Conservation (phyloP, 2,329 filamentous ascomycete genomes). For the Pezizomycotina sp. region DNA sequence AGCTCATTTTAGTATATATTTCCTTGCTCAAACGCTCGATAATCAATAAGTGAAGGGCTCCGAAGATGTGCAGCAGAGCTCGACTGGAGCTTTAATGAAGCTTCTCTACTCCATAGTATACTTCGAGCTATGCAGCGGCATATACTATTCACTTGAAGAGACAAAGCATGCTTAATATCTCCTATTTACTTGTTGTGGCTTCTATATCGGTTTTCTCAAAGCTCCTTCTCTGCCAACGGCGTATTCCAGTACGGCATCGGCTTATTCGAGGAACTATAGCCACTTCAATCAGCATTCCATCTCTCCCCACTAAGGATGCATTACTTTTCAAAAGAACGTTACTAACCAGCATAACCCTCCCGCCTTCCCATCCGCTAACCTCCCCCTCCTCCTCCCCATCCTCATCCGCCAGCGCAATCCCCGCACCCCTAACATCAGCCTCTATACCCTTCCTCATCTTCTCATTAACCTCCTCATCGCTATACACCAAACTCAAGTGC, state of each 20-base stretch:
- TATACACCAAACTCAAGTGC: conserved; percentile 23
- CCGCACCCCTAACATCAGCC: too few relatives aligned
- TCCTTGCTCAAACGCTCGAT: not conserved
- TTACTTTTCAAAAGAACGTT: too few relatives aligned
- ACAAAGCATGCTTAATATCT: not conserved
- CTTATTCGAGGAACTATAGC: too few relatives aligned
- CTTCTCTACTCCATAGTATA: not conserved
- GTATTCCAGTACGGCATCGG: too few relatives aligned
- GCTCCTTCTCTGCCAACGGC: conserved; percentile 10
- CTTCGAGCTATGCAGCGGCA: not conserved
- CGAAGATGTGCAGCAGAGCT: not conserved
- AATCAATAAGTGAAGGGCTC: not conserved
- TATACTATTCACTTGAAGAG: not conserved
- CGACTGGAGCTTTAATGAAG: not conserved
- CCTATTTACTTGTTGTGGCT: not conserved
- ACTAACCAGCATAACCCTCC: conserved; percentile 11
- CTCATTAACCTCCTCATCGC: conserved; percentile 3
- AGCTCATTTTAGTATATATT: too few relatives aligned
- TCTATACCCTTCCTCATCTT: not conserved
- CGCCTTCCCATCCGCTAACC: conserved; percentile 12
- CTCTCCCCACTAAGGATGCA: too few relatives aligned
- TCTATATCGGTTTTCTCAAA: conserved; percentile 1
- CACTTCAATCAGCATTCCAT: conserved; percentile 13
- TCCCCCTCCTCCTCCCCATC: conserved; percentile 4
- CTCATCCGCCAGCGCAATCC: too few relatives aligned